Conservation (phyloP, 176 grass and related monocot genomes). For the Poa pratensis region DNA sequence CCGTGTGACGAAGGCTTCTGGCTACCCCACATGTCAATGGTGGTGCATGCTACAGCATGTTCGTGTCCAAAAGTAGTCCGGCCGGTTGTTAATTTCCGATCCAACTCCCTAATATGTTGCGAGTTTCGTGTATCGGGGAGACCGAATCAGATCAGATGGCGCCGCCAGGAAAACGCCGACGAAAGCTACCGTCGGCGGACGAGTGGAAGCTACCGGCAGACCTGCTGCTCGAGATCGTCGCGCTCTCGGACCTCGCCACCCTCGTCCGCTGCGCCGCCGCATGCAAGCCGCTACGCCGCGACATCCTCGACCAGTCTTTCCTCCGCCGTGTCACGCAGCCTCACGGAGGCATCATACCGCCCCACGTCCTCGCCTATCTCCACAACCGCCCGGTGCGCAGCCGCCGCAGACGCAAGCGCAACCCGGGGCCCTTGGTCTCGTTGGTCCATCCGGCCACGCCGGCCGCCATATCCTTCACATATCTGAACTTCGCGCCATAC, state of each 20-base stretch:
- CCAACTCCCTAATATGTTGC: too few species aligned
- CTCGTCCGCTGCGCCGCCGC: too few species aligned
- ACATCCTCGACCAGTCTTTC: not conserved
- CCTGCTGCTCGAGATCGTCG: too few species aligned
- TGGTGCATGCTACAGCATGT: too few species aligned
- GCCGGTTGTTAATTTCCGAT: too few species aligned
- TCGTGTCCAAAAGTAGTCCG: too few species aligned
- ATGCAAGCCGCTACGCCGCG: not conserved
- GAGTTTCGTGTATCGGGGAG: too few species aligned
- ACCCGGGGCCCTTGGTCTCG: not conserved
- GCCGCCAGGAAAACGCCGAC: not conserved
- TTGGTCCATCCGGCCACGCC: not conserved
- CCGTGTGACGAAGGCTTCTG: too few species aligned
- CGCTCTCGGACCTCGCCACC: too few species aligned
- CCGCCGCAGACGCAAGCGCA: not conserved
- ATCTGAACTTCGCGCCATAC: not conserved
- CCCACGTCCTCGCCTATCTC: not conserved
- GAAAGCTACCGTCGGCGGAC: too few species aligned
- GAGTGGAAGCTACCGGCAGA: not conserved
- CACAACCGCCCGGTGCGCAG: not conserved
- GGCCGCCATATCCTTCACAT: not conserved
- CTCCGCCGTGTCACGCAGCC: not conserved
- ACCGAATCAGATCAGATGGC: not conserved
- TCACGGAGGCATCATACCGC: not conserved
- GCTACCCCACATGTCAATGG: too few species aligned